Base-by-base conservation (phyloP, 441 rosid species). In the Eruca vesicaria region DNA sequence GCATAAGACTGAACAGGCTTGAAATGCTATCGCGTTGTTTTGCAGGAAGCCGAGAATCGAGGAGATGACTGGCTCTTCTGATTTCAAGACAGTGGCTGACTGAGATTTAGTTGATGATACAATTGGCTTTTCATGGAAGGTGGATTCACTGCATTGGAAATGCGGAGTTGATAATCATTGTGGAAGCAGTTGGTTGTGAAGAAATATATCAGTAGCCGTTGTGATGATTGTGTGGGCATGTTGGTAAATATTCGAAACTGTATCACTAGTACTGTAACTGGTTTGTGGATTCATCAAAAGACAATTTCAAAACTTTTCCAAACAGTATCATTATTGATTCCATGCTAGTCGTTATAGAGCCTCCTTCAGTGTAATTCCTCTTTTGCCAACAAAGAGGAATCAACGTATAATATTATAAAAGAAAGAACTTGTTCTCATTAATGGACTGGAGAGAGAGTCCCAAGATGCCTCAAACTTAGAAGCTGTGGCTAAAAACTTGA, bases 391-490 rank as follows among this genome's bases (percentile, higher is more conserved):
- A 14, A 43, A 21, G 63, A 26, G 11, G 63, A 26, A 10, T 26
- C 15, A 10, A 41, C 29, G 9, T 41, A 26, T 6, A 8, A 11
- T 12, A 28, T 18, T n/a, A 38, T 3, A 70, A 18, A 19, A 0
- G 19, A 60, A 60, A 91, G 31, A 86, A 67, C 87, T 89, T 76
- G 89, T 84, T 45, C 78, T 23, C 26, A n/a, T n/a, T n/a, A n/a
- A n/a, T n/a, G n/a, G n/a, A n/a, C n/a, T n/a, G n/a, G n/a, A n/a
- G n/a, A n/a, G n/a, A n/a, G n/a, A 75, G 67, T 81, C 71, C 97
- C 97, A 91, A 69, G 86, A 78, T 53, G 87, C 81, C 74, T 89
- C 92, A 73, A 88, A 89, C 68, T 89, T 93, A 15, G 84, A 87
- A 57, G 81, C 74, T 11, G 80, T 78, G 83, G 10, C 86, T 85